Conservation (phyloP, 345 rosid species). For the Eucalyptus cladocalyx region DNA sequence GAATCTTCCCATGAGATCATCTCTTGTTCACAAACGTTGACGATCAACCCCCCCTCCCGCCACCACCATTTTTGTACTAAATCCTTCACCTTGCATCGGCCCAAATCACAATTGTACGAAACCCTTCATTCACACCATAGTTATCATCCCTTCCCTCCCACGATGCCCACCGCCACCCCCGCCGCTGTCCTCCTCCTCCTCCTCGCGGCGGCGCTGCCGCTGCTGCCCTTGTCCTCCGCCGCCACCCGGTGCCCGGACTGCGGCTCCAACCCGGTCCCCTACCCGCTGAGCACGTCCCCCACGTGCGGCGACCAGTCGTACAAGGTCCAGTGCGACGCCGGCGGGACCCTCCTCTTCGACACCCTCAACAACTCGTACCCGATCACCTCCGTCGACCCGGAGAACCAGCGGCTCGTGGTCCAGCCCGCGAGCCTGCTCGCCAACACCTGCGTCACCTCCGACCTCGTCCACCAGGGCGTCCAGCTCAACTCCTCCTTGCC, state of each 20-base stretch:
- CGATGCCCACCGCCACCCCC: not conserved
- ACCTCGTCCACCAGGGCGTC: constrained; percentile 10
- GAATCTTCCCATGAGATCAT: not conserved
- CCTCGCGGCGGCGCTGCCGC: constrained; percentile 8
- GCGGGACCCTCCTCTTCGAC: constrained; percentile 11
- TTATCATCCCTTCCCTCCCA: not conserved
- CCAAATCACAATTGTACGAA: not conserved
- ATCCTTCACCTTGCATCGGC: not conserved
- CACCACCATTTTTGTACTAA: not conserved
- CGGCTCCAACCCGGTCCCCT: constrained; percentile 27
- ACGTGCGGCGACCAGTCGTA: constrained; percentile 36
- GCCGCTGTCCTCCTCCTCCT: constrained; percentile 1
- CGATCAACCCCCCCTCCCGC: not conserved
- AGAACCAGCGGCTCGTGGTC: constrained; percentile 17
- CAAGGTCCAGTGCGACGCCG: constrained; percentile 19
- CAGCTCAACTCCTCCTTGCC: constrained; percentile 16
- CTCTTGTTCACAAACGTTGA: not conserved
- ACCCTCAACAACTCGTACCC: constrained; percentile 26
- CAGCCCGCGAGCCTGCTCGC: constrained; percentile 9
- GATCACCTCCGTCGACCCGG: constrained; percentile 13
- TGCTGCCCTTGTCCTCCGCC: not conserved
- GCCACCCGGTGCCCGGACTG: constrained; percentile 30
- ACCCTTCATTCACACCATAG: not conserved
- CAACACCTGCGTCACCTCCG: constrained; percentile 22
- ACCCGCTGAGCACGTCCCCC: constrained; percentile 33